These are phyloP conservation scores for Eutrema yunnanense DNA, from an alignment of 345 rosid genomes.

Conservation along the genomic window DNA sequence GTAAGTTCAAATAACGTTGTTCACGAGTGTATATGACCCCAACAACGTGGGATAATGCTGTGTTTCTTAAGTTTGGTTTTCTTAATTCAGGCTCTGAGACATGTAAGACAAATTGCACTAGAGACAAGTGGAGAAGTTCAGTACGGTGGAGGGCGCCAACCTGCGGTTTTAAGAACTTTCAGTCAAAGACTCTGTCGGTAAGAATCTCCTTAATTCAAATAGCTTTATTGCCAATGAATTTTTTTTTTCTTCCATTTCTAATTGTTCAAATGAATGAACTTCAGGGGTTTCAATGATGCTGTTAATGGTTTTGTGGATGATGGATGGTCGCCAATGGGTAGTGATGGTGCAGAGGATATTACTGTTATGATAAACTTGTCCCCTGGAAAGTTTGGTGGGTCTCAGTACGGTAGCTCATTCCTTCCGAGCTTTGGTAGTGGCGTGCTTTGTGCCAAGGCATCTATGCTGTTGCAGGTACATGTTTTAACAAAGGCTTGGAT, in stretches of 20 bases:
- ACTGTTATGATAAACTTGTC: slow-evolving; percentile 72
- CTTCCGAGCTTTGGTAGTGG: slow-evolving; percentile 85
- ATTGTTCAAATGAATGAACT: slow-evolving; percentile 19
- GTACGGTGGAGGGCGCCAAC: slow-evolving; percentile 90
- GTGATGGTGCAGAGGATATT: slow-evolving; percentile 84
- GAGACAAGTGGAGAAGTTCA: slow-evolving; percentile 93
- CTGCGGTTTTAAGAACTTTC: slow-evolving; percentile 89
- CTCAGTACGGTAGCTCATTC: slow-evolving; percentile 57
- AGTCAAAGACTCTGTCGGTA: slow-evolving; percentile 94
- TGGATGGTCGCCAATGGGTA: slow-evolving; percentile 83
- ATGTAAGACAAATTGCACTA: slow-evolving; percentile 83
- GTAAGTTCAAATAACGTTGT: slow-evolving; percentile 36
- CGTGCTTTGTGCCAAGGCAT: slow-evolving; percentile 92
- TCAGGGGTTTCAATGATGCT: slow-evolving; percentile 96
- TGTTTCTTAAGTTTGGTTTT: neutral
- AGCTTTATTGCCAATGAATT: neutral
- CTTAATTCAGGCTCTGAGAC: slow-evolving; percentile 62
- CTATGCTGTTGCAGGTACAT: slow-evolving; percentile 87
- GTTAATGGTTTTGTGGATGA: slow-evolving; percentile 90
- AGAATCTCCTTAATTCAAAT: neutral
- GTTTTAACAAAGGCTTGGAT: neutral
- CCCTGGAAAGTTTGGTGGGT: slow-evolving; percentile 62
- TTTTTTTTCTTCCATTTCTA: neutral
- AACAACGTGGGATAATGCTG: neutral
- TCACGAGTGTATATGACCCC: neutral